Evolutionary conservation across 2,329 filamentous ascomycete species (phyloP).

Genomic region (Purpureocillium takamizusanense): DNA sequence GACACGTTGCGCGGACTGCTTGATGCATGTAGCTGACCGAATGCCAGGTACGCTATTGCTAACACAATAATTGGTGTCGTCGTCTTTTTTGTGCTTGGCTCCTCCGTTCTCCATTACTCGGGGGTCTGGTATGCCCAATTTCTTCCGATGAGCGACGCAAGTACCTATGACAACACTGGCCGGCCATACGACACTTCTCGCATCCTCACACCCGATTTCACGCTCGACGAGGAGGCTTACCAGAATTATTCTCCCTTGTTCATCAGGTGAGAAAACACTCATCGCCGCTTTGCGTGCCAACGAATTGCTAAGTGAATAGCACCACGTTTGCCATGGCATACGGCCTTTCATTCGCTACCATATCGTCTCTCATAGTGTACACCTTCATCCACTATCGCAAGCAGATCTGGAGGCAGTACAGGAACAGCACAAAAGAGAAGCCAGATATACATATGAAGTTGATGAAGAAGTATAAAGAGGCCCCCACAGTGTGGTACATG

Average conservation of each 20-base stretch:
- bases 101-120: conserved; percentile 54
- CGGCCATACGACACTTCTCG: conserved; percentile 52
- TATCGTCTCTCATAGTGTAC: conserved; percentile 60
- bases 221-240: conserved; percentile 55
- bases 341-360: conserved; percentile 63
- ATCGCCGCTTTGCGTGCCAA: background rate
- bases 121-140: conserved; percentile 56
- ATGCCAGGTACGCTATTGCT: conserved; percentile 56
- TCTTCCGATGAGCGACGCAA: conserved; percentile 60
- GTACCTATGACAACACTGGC: conserved; percentile 64
- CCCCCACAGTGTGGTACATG: conserved; percentile 56
- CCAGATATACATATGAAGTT: conserved; percentile 57
- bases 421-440: conserved; percentile 47
- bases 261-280: conserved; percentile 34
- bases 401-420: conserved; percentile 56
- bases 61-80: conserved; percentile 63
- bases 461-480: conserved; percentile 54
- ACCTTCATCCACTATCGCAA: conserved; percentile 58
- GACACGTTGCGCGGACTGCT: conserved; percentile 9
- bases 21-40: background rate
- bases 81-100: conserved; percentile 53
- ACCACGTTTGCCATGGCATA: conserved; percentile 65
- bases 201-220: conserved; percentile 53
- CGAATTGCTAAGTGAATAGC: conserved; percentile 23
- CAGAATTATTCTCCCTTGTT: conserved; percentile 59